Evolutionary conservation across 257 asterid genomes (phyloP).

Genomic region (Solanum clarkiae): DNA sequence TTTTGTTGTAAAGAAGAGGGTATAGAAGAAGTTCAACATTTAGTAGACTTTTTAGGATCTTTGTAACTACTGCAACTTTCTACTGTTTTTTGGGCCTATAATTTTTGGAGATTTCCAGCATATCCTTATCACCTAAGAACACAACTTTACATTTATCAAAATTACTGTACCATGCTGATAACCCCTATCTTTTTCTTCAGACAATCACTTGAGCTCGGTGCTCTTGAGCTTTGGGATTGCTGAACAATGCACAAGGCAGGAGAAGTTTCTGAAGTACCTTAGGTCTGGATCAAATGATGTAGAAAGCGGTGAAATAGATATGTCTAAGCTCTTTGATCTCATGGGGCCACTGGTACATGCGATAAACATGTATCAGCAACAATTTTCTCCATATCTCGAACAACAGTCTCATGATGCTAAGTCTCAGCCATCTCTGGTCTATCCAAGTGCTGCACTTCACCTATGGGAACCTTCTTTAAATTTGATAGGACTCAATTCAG

Average conservation of each 20-base stretch:
- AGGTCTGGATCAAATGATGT: slow-evolving; percentile 40
- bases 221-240: slow-evolving; percentile 49
- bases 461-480: slow-evolving; percentile 28
- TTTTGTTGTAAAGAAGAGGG: not conserved
- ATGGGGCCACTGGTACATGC: slow-evolving; percentile 29
- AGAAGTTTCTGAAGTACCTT: slow-evolving; percentile 47
- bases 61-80: not conserved
- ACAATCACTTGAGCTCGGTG: slow-evolving; percentile 20
- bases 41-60: not conserved
- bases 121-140: not conserved
- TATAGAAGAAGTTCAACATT: not conserved
- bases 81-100: not conserved
- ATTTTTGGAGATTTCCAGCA: not conserved
- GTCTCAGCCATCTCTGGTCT: slow-evolving; percentile 32
- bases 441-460: slow-evolving; percentile 39
- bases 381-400: slow-evolving; percentile 12
- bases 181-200: slow-evolving; percentile 16
- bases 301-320: slow-evolving; percentile 26
- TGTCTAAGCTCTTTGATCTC: slow-evolving; percentile 28
- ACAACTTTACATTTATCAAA: not conserved
- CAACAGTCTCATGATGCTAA: slow-evolving; percentile 14
- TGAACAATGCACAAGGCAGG: slow-evolving; percentile 43
- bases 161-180: not conserved
- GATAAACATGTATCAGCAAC: slow-evolving; percentile 22
- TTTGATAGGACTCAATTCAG: slow-evolving; percentile 4